phyloP scores from a whole-genome alignment of 2,329 filamentous ascomycete genomes.

The Aspergillus sp. region DNA sequence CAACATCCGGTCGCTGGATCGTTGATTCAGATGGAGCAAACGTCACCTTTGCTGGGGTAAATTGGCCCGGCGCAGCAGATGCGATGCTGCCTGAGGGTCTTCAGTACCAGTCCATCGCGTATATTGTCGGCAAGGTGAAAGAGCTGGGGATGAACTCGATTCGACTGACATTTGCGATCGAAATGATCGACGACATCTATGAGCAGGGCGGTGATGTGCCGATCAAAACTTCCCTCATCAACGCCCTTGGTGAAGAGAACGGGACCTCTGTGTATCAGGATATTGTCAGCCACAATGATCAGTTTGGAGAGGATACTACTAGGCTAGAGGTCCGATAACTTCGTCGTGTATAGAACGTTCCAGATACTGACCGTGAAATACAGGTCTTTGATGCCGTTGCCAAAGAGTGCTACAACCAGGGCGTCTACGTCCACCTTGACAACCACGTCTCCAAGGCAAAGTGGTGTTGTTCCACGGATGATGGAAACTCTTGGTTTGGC shows the following conservation, averaged over 20 bases:
- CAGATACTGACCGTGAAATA: no score
- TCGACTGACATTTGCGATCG: slow-evolving; percentile 43
- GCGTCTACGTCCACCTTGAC: slow-evolving; percentile 60
- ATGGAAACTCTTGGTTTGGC: slow-evolving; percentile 63
- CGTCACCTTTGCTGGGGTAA: slow-evolving; percentile 31
- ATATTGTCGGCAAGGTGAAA: slow-evolving; percentile 28
- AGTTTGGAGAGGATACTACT: slow-evolving; percentile 39
- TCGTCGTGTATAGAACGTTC: no score
- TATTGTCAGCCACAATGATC: slow-evolving; percentile 36
- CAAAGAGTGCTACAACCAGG: slow-evolving; percentile 54
- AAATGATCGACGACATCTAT: slow-evolving; percentile 44
- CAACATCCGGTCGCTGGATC: slow-evolving; percentile 37
- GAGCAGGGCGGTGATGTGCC: slow-evolving; percentile 40
- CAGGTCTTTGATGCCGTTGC: slow-evolving; percentile 62
- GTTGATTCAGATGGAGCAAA: slow-evolving; percentile 34
- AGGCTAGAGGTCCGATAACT: slow-evolving; percentile 13
- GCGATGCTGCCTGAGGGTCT: slow-evolving; percentile 35
- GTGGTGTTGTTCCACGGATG: slow-evolving; percentile 58
- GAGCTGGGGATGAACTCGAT: slow-evolving; percentile 34
- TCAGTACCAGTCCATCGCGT: slow-evolving; percentile 29
- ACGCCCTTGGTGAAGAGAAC: slow-evolving; percentile 40
- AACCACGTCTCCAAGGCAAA: slow-evolving; percentile 60
- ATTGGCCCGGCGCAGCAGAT: slow-evolving; percentile 33
- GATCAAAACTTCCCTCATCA: slow-evolving; percentile 40
- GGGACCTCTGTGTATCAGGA: slow-evolving; percentile 40